A percentile compares a stretch with the other conserved stretches of the same genome.
phyloP scores from a whole-genome alignment of 306 rosid genomes.

The Glycine soja region DNA sequence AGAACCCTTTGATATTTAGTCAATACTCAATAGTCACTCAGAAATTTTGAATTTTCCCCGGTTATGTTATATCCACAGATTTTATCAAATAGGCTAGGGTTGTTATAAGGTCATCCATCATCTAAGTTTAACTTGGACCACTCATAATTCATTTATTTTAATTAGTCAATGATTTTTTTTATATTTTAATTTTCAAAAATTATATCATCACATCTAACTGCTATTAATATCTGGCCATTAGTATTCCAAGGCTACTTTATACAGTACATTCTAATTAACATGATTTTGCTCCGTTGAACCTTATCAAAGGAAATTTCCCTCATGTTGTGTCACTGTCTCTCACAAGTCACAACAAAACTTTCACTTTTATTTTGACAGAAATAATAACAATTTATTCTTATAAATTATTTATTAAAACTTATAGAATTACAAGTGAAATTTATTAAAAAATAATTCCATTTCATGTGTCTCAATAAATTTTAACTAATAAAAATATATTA shows the following conservation, averaged over 20 bases:
- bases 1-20: background rate
- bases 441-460: too few species aligned
- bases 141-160: background rate
- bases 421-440: too few species aligned
- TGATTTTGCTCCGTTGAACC: background rate
- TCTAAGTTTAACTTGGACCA: background rate
- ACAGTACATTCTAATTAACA: background rate
- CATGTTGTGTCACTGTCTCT: background rate
- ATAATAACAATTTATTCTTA: background rate
- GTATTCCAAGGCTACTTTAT: background rate
- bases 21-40: too few species aligned
- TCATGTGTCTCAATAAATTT: too few species aligned
- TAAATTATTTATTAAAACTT: too few species aligned
- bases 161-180: background rate
- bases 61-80: background rate
- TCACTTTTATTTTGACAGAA: background rate
- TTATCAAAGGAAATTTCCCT: background rate
- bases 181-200: background rate
- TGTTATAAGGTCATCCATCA: background rate
- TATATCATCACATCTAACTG: background rate
- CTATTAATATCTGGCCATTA: background rate
- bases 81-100: background rate
- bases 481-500: too few species aligned
- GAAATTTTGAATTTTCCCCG: background rate
- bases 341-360: background rate